A percentile compares a stretch with the other conserved stretches of the same genome.
Conservation (phyloP, 2,329 filamentous ascomycete genomes). For the Calycina herbarum region DNA sequence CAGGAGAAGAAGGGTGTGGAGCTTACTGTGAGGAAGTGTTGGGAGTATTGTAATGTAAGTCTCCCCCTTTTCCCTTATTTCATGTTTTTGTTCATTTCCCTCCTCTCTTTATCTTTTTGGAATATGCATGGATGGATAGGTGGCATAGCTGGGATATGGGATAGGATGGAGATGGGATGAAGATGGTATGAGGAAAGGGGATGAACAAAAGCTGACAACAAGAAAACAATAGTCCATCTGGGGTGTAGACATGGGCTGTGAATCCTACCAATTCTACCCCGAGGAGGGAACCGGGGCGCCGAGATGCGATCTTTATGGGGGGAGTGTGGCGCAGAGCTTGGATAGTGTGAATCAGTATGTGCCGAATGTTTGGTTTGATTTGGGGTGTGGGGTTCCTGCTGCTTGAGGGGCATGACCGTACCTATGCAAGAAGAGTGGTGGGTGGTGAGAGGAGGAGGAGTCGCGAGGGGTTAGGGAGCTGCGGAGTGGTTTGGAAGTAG, state of each 20-base stretch:
- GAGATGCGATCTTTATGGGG: constrained; percentile 31
- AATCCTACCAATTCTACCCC: constrained; percentile 29
- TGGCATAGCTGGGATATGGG: no score
- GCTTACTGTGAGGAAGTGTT: constrained; percentile 45
- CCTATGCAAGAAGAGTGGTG: no score
- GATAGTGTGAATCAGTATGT: constrained; percentile 24
- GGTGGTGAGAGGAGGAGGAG: no score
- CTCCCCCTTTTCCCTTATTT: no score
- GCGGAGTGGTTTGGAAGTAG: no score
- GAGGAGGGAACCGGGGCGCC: constrained; percentile 23
- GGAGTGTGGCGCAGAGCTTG: constrained; percentile 29
- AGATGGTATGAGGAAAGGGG: not conserved
- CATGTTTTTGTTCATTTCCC: no score
- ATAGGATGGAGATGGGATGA: not conserved
- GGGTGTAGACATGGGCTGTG: constrained; percentile 21
- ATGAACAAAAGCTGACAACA: not conserved
- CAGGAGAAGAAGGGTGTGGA: constrained; percentile 38
- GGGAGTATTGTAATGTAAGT: constrained; percentile 43
- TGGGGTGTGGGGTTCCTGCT: constrained; percentile 20
- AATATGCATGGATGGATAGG: no score
- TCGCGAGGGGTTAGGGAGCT: no score
- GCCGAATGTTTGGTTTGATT: constrained; percentile 32
- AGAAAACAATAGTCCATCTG: constrained; percentile 8
- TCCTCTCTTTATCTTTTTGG: no score
- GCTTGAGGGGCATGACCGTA: constrained; percentile 3